Conservation (phyloP, 2,329 filamentous ascomycete species). For the Aspergillus fijiensis region DNA sequence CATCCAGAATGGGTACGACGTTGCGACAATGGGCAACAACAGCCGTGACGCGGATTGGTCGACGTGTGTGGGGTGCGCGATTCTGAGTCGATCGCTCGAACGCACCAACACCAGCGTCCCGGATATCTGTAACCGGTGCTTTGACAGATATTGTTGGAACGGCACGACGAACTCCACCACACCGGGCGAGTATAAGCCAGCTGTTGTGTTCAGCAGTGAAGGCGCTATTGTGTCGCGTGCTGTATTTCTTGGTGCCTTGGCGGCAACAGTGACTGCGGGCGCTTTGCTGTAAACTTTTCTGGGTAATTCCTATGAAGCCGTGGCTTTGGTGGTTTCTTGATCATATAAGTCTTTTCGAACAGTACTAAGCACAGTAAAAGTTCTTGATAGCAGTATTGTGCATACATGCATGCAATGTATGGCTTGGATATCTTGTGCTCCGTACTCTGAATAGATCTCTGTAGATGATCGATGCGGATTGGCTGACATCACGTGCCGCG, state of each 20-base stretch:
- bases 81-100: conserved; percentile 70
- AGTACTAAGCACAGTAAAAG: background rate
- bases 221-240: background rate
- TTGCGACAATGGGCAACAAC: conserved; percentile 76
- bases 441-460: too few species aligned
- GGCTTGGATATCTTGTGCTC: too few species aligned
- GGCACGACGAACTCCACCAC: conserved; percentile 56
- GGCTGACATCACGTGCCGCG: conserved; percentile 6
- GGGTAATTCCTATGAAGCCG: background rate
- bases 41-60: conserved; percentile 72
- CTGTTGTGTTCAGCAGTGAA: background rate
- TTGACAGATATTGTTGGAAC: conserved; percentile 83
- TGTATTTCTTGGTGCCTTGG: background rate
- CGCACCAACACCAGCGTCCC: conserved; percentile 68
- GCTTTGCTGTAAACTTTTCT: background rate
- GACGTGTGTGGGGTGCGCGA: conserved; percentile 78
- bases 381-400: background rate
- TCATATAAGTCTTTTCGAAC: background rate
- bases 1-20: conserved; percentile 81
- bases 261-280: background rate
- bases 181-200: conserved; percentile 45
- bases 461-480: background rate
- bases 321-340: background rate
- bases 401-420: background rate
- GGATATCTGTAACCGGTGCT: conserved; percentile 69